These are phyloP conservation scores for Irpex sp. DNA, from an alignment of 1,284 basidiomycete species.

Conservation along the genomic window DNA sequence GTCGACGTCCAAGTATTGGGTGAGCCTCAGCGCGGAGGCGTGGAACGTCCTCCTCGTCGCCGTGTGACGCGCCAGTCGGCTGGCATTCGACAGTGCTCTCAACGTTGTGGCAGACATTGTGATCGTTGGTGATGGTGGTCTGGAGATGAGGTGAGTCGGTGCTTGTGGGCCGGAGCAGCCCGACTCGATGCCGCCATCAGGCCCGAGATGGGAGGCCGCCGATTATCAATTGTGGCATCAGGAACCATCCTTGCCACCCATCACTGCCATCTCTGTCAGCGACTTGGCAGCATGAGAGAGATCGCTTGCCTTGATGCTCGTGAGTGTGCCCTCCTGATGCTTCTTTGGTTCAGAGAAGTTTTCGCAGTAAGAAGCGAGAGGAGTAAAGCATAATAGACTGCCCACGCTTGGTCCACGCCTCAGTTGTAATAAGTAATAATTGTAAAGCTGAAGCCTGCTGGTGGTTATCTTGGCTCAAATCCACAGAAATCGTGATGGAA, in stretches of 20 bases:
- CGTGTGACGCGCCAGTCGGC: background rate
- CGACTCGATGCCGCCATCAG: background rate
- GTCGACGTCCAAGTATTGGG: slow-evolving; percentile 33
- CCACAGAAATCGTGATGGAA: background rate
- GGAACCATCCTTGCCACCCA: no score
- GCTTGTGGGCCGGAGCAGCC: no score
- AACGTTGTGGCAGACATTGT: background rate
- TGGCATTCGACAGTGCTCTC: background rate
- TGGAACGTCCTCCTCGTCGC: slow-evolving; percentile 17
- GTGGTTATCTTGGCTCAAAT: background rate
- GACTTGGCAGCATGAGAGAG: no score
- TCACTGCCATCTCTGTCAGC: no score
- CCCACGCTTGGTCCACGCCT: no score
- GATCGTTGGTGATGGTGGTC: background rate
- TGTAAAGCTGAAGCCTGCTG: no score
- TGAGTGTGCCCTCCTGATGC: no score
- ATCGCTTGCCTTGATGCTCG: no score
- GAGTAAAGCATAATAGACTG: no score
- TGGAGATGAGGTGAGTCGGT: background rate
- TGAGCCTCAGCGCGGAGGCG: slow-evolving; percentile 22
- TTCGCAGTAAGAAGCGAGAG: no score
- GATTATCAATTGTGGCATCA: background rate
- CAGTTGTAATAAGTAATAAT: no score
- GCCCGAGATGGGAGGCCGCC: background rate
- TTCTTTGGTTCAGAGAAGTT: no score